Conservation (phyloP, 805 yeast genomes). For the Grigorovia yakushimaensis region DNA sequence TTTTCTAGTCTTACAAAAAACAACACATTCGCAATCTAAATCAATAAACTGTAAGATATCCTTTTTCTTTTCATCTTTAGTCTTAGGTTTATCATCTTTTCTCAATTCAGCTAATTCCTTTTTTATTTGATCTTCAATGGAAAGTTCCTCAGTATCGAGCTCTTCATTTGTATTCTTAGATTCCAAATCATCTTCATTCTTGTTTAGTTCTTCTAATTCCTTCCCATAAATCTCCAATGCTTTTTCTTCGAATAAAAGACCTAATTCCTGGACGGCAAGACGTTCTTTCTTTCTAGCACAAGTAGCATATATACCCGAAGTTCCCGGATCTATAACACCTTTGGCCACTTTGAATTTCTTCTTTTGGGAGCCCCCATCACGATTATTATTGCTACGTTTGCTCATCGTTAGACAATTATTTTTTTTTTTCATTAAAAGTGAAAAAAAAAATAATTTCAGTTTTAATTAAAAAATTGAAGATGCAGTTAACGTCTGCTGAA, state of each 20-base stretch:
- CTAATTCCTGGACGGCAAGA: conserved; percentile 66
- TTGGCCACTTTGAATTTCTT: conserved; percentile 25
- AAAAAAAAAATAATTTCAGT: too few relatives aligned
- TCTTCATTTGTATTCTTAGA: conserved; percentile 1
- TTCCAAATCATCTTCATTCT: conserved; percentile 15
- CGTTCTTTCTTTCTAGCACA: conserved; percentile 75
- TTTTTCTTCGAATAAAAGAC: conserved; percentile 46
- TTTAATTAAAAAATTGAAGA: too few relatives aligned
- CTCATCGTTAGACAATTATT: too few relatives aligned
- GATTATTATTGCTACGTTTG: conserved; percentile 3
- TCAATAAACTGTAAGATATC: conserved; percentile 49
- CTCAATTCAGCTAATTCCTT: conserved; percentile 61
- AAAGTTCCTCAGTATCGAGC: conserved; percentile 32
- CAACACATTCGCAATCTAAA: conserved; percentile 70
- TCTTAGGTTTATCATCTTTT: conserved; percentile 23
- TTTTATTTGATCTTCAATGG: conserved; percentile 69
- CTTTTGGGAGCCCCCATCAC: conserved; percentile 1
- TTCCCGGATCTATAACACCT: conserved; percentile 60
- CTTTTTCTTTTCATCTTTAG: conserved; percentile 32
- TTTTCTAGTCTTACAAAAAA: conserved; percentile 69
- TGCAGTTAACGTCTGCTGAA: conserved; percentile 3
- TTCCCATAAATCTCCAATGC: conserved; percentile 37
- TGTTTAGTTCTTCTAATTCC: conserved; percentile 20
- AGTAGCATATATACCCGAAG: conserved; percentile 82
- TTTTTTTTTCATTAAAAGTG: too few relatives aligned